Evolutionary conservation across 805 yeast species (phyloP).

Genomic region (Debaryomyces maramus): DNA sequence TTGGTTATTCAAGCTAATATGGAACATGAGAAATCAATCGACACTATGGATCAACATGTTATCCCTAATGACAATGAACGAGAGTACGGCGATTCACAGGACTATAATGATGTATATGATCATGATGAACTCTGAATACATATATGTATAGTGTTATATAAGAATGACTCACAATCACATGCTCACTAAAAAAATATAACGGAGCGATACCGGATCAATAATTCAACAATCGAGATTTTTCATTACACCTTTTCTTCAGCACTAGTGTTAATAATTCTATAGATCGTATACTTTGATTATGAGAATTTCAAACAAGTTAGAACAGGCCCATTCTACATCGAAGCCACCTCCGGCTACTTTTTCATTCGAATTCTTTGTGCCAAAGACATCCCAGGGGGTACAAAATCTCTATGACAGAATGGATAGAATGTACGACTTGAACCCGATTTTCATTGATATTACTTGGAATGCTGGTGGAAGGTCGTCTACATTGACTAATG

Average conservation of each 20-base stretch:
- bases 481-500: slow-evolving; percentile 78
- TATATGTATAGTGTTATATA: slow-evolving; percentile 1
- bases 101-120: too few relatives aligned
- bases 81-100: too few relatives aligned
- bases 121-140: slow-evolving; percentile 10
- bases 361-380: slow-evolving; percentile 96
- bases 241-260: background rate
- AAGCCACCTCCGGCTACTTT: slow-evolving; percentile 64
- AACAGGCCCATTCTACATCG: slow-evolving; percentile 41
- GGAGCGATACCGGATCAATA: background rate
- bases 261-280: background rate
- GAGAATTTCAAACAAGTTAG: slow-evolving; percentile 44
- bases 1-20: background rate
- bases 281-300: slow-evolving; percentile 16
- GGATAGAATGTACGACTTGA: slow-evolving; percentile 93
- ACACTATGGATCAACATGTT: too few relatives aligned
- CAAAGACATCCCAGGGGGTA: slow-evolving; percentile 95
- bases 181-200: background rate
- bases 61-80: too few relatives aligned
- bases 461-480: slow-evolving; percentile 99
- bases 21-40: too few relatives aligned
- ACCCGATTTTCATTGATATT: slow-evolving; percentile 90
- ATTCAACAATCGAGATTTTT: background rate
- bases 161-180: slow-evolving; percentile 7
- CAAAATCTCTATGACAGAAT: slow-evolving; percentile 94